Evolutionary conservation across 1,284 basidiomycete species (phyloP).

Genomic region (Sanghuangporus sanghuang): DNA sequence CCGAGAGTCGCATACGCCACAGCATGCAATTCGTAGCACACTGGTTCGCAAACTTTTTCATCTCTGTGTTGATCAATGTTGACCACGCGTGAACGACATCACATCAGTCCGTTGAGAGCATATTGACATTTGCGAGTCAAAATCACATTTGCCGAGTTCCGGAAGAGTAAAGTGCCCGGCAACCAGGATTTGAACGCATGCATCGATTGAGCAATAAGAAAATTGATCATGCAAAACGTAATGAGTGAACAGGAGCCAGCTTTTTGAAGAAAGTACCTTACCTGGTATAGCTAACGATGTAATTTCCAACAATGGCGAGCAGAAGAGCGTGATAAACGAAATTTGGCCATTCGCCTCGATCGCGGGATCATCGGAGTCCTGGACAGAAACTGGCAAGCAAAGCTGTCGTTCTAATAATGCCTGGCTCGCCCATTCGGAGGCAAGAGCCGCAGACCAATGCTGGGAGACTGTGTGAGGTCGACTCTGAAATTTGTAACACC

Average conservation of each 20-base stretch:
- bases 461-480: conserved; percentile 88
- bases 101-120: not conserved
- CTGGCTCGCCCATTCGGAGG: conserved; percentile 88
- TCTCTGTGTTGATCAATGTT: conserved; percentile 37
- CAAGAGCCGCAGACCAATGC: conserved; percentile 85
- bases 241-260: not conserved
- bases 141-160: not conserved
- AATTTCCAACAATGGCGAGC: conserved; percentile 76
- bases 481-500: conserved; percentile 44
- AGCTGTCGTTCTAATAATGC: conserved; percentile 76
- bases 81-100: not conserved
- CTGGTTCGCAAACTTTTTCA: conserved; percentile 55
- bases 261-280: conserved; percentile 30
- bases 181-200: not conserved
- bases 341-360: conserved; percentile 82
- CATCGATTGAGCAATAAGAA: not conserved
- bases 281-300: conserved; percentile 71
- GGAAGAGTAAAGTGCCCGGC: not conserved
- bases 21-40: conserved; percentile 60
- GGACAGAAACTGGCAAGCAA: conserved; percentile 69
- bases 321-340: conserved; percentile 84
- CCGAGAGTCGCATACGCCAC: conserved; percentile 54
- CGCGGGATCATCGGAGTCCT: conserved; percentile 57
- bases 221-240: not conserved
- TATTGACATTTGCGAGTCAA: not conserved